Percentiles rank a stretch among this genome's conserved stretches.
Evolutionary conservation across 1,139 yeast genomes (phyloP).

Genomic region (Kodamaea alishanica): DNA sequence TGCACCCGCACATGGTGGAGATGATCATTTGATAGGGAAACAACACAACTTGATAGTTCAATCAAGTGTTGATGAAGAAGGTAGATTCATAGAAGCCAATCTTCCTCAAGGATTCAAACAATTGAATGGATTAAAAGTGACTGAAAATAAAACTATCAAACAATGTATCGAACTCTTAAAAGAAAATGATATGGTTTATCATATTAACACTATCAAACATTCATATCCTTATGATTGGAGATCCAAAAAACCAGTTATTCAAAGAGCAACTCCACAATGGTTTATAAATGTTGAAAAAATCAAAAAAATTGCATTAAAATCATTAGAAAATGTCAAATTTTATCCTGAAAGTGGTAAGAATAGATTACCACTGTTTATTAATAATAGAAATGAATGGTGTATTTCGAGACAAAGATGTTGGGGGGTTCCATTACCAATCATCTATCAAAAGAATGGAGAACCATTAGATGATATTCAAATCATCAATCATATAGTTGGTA

Average conservation of each 20-base stretch:
- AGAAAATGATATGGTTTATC: constrained; percentile 44
- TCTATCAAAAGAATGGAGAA: constrained; percentile 60
- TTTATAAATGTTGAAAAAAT: constrained; percentile 82
- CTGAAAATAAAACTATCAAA: constrained; percentile 51
- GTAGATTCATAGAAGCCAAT: constrained; percentile 52
- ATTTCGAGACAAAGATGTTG: constrained; percentile 94
- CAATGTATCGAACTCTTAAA: constrained; percentile 37
- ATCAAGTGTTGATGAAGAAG: constrained; percentile 78
- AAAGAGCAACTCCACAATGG: constrained; percentile 96
- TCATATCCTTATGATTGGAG: constrained; percentile 98
- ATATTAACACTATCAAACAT: constrained; percentile 57
- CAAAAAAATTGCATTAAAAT: constrained; percentile 56
- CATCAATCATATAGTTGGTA: constrained; percentile 51
- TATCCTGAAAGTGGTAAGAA: constrained; percentile 69
- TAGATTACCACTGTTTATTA: constrained; percentile 68
- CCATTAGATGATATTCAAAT: constrained; percentile 52
- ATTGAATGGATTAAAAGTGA: constrained; percentile 57
- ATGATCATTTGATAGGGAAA: constrained; percentile 76
- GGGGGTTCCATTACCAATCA: constrained; percentile 97
- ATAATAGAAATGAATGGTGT: constrained; percentile 91
- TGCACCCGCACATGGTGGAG: constrained; percentile 98
- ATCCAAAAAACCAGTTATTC: constrained; percentile 90
- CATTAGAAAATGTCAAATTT: constrained; percentile 63
- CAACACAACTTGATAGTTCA: constrained; percentile 52
- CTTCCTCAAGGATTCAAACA: constrained; percentile 40